phyloP scores from a whole-genome alignment of 192 early-diverging fungal genomes.

The Linnemannia schmuckeri region DNA sequence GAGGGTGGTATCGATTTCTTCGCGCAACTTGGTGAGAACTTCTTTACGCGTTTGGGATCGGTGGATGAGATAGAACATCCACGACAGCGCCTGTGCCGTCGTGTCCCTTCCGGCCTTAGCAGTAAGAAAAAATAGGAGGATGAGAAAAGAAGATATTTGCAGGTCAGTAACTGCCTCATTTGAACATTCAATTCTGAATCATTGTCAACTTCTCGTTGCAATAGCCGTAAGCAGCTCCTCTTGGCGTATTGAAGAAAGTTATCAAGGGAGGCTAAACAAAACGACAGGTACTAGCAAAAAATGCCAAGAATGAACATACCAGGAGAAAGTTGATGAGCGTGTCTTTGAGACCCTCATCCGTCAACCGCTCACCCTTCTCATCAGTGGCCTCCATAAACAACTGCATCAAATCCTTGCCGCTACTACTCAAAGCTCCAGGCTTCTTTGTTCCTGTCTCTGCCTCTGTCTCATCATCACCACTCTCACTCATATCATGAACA shows the following conservation, averaged over 20 bases:
- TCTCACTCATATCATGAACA: background rate
- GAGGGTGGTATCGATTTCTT: slow-evolving; percentile 45
- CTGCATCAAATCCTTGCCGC: slow-evolving; percentile 52
- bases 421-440: background rate
- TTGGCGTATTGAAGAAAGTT: background rate
- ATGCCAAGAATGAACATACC: background rate
- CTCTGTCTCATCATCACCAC: background rate
- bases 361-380: slow-evolving; percentile 46
- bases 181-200: background rate
- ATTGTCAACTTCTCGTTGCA: background rate
- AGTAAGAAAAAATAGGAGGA: background rate
- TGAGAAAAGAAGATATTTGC: background rate
- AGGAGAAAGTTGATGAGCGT: slow-evolving; percentile 59
- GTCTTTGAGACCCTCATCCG: slow-evolving; percentile 58
- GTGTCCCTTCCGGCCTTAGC: slow-evolving; percentile 66
- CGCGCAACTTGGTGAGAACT: slow-evolving; percentile 32
- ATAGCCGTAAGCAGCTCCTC: background rate
- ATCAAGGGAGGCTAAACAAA: background rate
- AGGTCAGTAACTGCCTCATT: background rate
- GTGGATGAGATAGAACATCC: slow-evolving; percentile 67
- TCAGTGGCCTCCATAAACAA: slow-evolving; percentile 58
- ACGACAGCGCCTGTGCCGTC: slow-evolving; percentile 69
- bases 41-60: slow-evolving; percentile 42
- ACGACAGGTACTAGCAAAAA: background rate
- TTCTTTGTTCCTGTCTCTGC: background rate